Evolutionary conservation across 305 asterid genomes (phyloP).

Genomic region (Fraxinus greggii): DNA sequence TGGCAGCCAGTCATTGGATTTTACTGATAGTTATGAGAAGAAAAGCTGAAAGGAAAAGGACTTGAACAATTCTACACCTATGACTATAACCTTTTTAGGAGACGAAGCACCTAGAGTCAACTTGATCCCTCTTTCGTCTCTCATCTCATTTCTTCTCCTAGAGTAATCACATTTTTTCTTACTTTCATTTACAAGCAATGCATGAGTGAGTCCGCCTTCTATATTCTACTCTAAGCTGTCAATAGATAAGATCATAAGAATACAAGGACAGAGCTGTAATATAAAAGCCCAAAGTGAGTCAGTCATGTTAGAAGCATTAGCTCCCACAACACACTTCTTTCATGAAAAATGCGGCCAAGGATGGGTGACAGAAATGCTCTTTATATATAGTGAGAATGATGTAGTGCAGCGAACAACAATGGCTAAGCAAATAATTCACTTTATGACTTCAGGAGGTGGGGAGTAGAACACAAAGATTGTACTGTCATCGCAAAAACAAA

Average conservation of each 20-base stretch:
- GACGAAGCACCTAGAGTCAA: background rate
- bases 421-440: background rate
- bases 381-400: background rate
- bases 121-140: background rate
- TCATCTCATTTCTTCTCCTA: background rate
- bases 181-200: background rate
- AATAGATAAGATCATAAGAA: slow-evolving; percentile 1
- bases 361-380: background rate
- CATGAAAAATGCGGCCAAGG: background rate
- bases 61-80: background rate
- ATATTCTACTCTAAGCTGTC: slow-evolving; percentile 1
- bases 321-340: background rate
- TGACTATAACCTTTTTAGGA: background rate
- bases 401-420: background rate
- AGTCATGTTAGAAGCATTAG: background rate
- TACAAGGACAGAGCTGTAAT: background rate
- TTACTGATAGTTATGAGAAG: background rate
- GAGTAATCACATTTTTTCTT: background rate
- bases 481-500: background rate
- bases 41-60: slow-evolving; percentile 3
- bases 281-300: background rate
- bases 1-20: background rate
- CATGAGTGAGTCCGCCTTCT: background rate
- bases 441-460: background rate
- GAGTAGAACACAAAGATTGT: background rate